These are phyloP conservation scores for Fusarium domesticum DNA, from an alignment of 2,329 filamentous ascomycete species.

Conservation along the genomic window DNA sequence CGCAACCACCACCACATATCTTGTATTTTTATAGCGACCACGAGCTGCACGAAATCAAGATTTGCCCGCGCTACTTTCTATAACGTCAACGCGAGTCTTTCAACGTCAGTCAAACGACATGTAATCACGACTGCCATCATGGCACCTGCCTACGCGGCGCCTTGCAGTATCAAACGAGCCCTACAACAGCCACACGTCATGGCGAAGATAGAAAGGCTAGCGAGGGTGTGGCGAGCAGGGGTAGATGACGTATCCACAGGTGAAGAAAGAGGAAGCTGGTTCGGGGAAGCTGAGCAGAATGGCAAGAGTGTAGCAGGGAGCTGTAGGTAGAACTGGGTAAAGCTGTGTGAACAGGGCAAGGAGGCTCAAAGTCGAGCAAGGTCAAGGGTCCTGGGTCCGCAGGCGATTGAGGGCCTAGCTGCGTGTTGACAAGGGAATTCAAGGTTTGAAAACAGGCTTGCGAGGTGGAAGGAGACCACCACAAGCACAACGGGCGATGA, in stretches of 20 bases:
- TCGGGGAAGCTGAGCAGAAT: background rate
- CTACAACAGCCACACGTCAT: slow-evolving; percentile 29
- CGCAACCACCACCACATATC: slow-evolving; percentile 19
- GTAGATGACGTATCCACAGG: slow-evolving; percentile 23
- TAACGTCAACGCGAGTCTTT: slow-evolving; percentile 18
- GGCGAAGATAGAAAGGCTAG: slow-evolving; percentile 17
- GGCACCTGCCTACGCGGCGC: slow-evolving; percentile 18
- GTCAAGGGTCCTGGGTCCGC: background rate
- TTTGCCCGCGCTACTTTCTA: slow-evolving; percentile 16
- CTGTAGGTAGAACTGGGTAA: background rate
- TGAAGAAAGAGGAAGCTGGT: background rate
- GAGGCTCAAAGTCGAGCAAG: background rate
- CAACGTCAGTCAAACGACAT: slow-evolving; percentile 23
- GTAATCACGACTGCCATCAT: background rate
- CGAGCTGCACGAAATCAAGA: slow-evolving; percentile 24
- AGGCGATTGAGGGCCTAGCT: slow-evolving; percentile 11
- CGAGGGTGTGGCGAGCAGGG: slow-evolving; percentile 24
- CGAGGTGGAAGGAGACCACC: slow-evolving; percentile 17
- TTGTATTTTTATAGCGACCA: slow-evolving; percentile 19
- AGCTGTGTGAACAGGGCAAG: background rate
- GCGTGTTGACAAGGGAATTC: background rate
- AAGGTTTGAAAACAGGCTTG: slow-evolving; percentile 22
- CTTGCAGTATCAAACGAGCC: slow-evolving; percentile 14
- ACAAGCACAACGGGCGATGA: slow-evolving; percentile 16
- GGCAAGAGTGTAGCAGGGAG: background rate